Base-by-base conservation (phyloP, 345 rosid species). In the Firmiana major region DNA sequence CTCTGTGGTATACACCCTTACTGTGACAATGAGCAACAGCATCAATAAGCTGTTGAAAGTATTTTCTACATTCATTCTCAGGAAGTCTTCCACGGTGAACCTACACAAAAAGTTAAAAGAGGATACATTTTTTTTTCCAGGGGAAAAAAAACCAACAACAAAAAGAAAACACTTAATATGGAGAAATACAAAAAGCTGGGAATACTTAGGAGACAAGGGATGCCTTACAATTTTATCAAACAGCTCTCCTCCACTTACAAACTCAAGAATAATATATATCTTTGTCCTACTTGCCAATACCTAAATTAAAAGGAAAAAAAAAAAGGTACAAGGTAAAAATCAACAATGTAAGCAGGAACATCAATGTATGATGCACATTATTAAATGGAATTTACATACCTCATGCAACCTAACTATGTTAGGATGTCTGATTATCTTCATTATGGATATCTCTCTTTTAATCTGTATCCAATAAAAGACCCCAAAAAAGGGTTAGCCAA, bases 21-120 rank as follows among this genome's bases (percentile, higher is more conserved):
- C 78, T 80, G 81, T 95, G 99, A 81, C 99, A 95, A 83, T 90
- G 93, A 73, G 89, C 84, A 79, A 95, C 87, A 36, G 97, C 96
- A 82, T 95, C 97, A 76, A 93, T 81, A 81, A 95, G 97, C 87
- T 95, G 99, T 77, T 95, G 99, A 86, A 95, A 95, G 85, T 89
- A 90, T 69, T 81, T 81, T 78, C 99, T 90, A 68, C 89, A 77
- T 75, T 95, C 96, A 72, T 40, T 40, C 49, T 13, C 28, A 1
- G 49, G 70, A 7, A 95, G 93, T 75, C 90, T 88, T 71, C 91
- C 88, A 8, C 82, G 88, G 76, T 89, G 89, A 81, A 84, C 94
- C 99, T 95, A 84, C 38, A 78, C 24, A 53, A 48, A 73, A 63
- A 76, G 45, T 49, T 51, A 46, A 79, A 79, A 42, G 11, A 54